Base-by-base conservation (phyloP, 1,284 basidiomycete genomes). In the Ganoderma multipileum region DNA sequence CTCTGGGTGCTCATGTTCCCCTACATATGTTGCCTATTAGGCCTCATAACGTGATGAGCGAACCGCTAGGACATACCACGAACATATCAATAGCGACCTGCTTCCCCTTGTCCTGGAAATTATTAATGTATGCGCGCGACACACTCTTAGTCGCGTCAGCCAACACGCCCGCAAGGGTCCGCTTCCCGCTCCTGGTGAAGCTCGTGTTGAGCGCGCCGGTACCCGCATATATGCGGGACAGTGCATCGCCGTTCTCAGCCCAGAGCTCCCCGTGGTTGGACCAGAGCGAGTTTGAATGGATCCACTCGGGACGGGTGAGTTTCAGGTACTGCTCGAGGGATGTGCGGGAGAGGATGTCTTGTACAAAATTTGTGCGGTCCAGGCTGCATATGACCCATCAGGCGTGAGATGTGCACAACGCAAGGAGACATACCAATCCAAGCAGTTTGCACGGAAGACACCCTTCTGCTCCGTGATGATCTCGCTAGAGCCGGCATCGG, bases 81-180 rank as follows among this genome's bases (percentile, higher is more conserved):
- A 99, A 93, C 87, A 96, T 93, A 77, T 99, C 98, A 71, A 99
- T 99, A 0, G 97, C 95, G 23, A 88, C 83, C 76, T 99, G 98
- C 79, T 99, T 99, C 57, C 87, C 90, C 79, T 95, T 95, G 80
- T 99, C 98, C 74, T 97, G 95, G 79, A 99, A 99, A 78, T 99
- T 99, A 79, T 97, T 98, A 79, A 99, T 98, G 77, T 99, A 99
- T 66, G 97, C 96, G 68, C 96, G 88, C 18, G 90, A 92, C 26
- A 98, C 95, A 76, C 95, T 97, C 80, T 99, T 99, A 2, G 96
- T 98, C 4, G 97, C 97, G 81, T 99, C 96, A 23, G 95, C 96
- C 28, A 99, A 81, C 36, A 98, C 86, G 39, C 96, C 95, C 66
- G 93, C 95, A 66, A 97, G 82, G 4, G 96, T 98, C 72, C 96